phyloP scores from a whole-genome alignment of 352 stramenopile genomes.

The Phytophthora litchii region DNA sequence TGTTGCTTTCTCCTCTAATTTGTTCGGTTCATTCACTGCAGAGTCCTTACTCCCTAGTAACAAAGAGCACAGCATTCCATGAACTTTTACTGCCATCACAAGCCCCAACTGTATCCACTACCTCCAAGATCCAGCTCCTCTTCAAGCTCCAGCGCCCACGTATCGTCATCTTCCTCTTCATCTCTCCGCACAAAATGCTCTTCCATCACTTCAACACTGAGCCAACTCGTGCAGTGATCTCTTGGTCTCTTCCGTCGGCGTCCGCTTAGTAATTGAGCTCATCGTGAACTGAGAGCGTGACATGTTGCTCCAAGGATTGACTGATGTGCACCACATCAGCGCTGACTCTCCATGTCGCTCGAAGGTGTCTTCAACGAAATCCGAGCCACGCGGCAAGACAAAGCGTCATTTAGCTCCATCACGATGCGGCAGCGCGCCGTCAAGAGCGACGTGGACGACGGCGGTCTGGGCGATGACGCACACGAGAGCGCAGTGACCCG shows the following conservation, averaged over 20 bases:
- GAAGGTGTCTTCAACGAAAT: constrained; percentile 4
- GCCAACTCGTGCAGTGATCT: no score
- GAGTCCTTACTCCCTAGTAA: constrained; percentile 6
- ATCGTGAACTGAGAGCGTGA: background rate
- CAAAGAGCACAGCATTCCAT: background rate
- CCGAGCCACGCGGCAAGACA: constrained; percentile 20
- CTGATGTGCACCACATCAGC: constrained; percentile 9
- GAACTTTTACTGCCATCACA: background rate
- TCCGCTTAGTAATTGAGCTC: constrained; percentile 22
- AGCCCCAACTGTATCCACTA: constrained; percentile 12
- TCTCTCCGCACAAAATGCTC: background rate
- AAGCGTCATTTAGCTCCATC: constrained; percentile 12
- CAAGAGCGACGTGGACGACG: constrained; percentile 70
- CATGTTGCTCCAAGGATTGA: background rate
- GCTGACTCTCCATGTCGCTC: background rate
- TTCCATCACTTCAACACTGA: constrained; percentile 7
- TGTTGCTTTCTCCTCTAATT: constrained; percentile 25
- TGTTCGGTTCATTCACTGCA: background rate
- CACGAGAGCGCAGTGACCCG: constrained; percentile 46
- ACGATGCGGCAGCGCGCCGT: constrained; percentile 63
- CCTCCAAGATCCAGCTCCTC: constrained; percentile 58
- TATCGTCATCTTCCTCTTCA: constrained; percentile 52
- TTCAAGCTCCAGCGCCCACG: constrained; percentile 74
- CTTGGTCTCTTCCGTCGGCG: constrained; percentile 13
- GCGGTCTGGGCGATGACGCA: constrained; percentile 28